Conservation (phyloP, 139 green algal species). For the Closterium sp. region DNA sequence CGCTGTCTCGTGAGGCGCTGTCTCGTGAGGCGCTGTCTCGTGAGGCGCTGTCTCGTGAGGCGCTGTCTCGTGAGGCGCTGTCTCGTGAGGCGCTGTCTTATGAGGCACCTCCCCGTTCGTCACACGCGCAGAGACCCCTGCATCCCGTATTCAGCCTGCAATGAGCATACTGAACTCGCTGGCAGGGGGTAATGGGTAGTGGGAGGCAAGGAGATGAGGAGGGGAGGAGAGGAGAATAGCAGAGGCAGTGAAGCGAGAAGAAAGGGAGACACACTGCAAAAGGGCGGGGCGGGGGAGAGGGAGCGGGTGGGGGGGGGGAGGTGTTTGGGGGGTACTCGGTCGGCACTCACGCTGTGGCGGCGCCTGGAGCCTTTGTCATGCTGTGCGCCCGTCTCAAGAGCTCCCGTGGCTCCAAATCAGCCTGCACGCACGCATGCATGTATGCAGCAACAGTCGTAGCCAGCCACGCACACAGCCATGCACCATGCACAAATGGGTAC, state of each 20-base stretch:
- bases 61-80: too few relatives aligned
- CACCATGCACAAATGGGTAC: background rate
- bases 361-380: constrained; percentile 6
- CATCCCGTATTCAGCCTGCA: too few relatives aligned
- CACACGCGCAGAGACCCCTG: too few relatives aligned
- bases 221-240: background rate
- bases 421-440: background rate
- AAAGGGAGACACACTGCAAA: background rate
- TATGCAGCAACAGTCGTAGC: background rate
- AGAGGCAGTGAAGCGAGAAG: background rate
- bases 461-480: background rate
- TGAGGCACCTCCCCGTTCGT: too few relatives aligned
- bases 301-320: background rate
- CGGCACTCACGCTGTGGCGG: constrained; percentile 34
- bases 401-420: background rate
- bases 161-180: too few relatives aligned
- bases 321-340: too few relatives aligned
- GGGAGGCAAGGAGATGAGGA: background rate
- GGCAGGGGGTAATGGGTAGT: background rate
- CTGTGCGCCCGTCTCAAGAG: constrained; percentile 19
- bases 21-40: too few relatives aligned
- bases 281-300: background rate
- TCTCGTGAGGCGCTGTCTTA: too few relatives aligned
- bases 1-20: too few relatives aligned
- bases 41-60: too few relatives aligned